Percentiles rank a stretch among this genome's conserved stretches.
Evolutionary conservation across 331 rosid genomes (phyloP).

Genomic region (Malus hybrid): DNA sequence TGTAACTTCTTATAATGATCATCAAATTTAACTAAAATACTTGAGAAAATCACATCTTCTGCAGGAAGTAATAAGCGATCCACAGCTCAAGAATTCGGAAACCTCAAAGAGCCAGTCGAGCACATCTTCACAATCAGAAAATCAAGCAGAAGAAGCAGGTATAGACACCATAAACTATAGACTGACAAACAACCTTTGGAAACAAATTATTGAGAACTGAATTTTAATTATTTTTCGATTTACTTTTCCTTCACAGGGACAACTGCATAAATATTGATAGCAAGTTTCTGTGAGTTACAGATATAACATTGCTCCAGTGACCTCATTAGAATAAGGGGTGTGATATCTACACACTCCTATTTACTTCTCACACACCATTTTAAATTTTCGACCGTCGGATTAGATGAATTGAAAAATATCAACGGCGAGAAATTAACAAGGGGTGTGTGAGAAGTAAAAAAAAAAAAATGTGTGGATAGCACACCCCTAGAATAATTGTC

Average conservation of each 20-base stretch:
- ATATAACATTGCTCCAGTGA: not conserved
- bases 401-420: no score
- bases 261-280: not conserved
- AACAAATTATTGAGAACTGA: not conserved
- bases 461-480: no score
- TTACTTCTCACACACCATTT: no score
- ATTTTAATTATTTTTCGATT: not conserved
- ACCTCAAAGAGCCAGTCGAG: slow-evolving; percentile 25
- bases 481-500: not conserved
- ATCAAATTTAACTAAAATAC: no score
- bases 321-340: not conserved
- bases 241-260: not conserved
- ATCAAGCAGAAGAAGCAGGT: slow-evolving; percentile 1
- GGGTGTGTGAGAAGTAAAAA: no score
- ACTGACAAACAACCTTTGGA: not conserved
- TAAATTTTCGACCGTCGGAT: no score
- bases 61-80: slow-evolving; percentile 38
- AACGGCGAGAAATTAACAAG: no score
- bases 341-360: no score
- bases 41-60: not conserved
- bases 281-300: not conserved
- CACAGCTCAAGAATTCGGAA: slow-evolving; percentile 14
- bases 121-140: slow-evolving; percentile 16
- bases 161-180: not conserved
- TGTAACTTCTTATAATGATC: no score